Conservation (phyloP, 768 basidiomycete species). For the Naganishia vishniacii region DNA sequence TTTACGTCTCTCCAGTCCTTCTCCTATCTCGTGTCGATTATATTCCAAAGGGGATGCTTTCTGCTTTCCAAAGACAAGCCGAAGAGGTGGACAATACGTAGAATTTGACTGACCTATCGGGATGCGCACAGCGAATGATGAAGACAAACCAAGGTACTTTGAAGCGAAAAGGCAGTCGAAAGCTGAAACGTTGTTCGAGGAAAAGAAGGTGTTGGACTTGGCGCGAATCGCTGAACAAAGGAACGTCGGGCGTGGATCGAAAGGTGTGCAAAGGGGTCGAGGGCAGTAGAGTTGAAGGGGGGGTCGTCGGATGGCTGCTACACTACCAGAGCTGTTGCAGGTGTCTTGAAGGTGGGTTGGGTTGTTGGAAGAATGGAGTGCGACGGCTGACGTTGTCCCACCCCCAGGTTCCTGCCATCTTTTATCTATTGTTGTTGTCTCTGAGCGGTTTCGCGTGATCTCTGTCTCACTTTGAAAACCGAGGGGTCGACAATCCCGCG, state of each 20-base stretch:
- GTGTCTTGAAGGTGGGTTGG: background rate
- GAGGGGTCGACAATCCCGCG: background rate
- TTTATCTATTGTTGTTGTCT: conserved; percentile 21
- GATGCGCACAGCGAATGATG: conserved; percentile 17
- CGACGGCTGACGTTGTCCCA: conserved; percentile 3
- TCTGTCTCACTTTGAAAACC: conserved; percentile 8
- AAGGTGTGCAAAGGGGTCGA: conserved; percentile 14
- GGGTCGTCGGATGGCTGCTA: conserved; percentile 6
- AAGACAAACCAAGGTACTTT: conserved; percentile 6
- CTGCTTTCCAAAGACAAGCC: background rate
- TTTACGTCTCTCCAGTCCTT: too few relatives aligned
- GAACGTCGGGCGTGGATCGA: background rate
- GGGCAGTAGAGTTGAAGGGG: conserved; percentile 16
- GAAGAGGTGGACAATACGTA: background rate
- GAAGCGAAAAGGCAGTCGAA: background rate
- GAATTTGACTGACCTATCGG: conserved; percentile 7
- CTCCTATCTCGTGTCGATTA: too few relatives aligned
- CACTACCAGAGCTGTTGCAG: conserved; percentile 1
- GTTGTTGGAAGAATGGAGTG: background rate
- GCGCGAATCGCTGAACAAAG: conserved; percentile 10
- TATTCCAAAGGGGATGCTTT: too few relatives aligned
- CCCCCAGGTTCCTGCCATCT: background rate
- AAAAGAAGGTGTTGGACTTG: background rate
- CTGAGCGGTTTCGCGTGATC: too few relatives aligned
- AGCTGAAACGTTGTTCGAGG: conserved; percentile 3